A percentile compares a stretch with the other conserved stretches of the same genome.
phyloP scores from a whole-genome alignment of 768 basidiomycete genomes.

The Amanita pallidorosea region DNA sequence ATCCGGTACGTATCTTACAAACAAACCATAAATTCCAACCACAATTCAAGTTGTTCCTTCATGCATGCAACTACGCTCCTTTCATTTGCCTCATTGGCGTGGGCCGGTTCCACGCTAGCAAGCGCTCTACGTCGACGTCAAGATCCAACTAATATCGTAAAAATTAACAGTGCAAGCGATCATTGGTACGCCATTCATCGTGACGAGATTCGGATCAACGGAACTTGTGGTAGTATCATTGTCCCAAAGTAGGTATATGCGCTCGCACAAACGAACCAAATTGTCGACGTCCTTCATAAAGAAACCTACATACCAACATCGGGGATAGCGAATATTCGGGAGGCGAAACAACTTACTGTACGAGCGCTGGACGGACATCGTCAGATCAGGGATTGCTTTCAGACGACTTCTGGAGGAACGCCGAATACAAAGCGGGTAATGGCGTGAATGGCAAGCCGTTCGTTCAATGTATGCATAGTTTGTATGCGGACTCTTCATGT shows the following conservation, averaged over 20 bases:
- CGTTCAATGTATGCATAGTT: constrained; percentile 31
- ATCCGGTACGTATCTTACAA: too few species aligned
- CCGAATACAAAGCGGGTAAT: constrained; percentile 31
- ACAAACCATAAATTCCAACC: too few species aligned
- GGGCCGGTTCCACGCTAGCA: neutral
- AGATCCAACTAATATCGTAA: constrained; percentile 3
- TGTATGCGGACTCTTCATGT: neutral
- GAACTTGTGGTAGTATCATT: constrained; percentile 1
- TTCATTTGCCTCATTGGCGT: neutral
- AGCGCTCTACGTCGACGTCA: neutral
- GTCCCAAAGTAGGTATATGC: constrained; percentile 5
- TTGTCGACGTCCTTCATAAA: constrained; percentile 12
- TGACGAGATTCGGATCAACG: neutral
- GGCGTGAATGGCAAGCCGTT: constrained; percentile 29
- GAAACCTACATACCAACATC: constrained; percentile 39
- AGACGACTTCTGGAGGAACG: constrained; percentile 37
- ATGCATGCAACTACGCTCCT: neutral
- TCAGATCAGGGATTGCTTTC: constrained; percentile 36
- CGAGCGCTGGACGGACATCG: constrained; percentile 27
- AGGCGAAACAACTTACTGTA: constrained; percentile 45
- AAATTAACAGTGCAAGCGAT: neutral
- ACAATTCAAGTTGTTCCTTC: too few species aligned
- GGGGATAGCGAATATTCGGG: constrained; percentile 48
- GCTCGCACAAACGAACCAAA: neutral
- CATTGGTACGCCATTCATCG: neutral